Base-by-base conservation (phyloP, 2,329 filamentous ascomycete species). In the Arthroderma sp. region DNA sequence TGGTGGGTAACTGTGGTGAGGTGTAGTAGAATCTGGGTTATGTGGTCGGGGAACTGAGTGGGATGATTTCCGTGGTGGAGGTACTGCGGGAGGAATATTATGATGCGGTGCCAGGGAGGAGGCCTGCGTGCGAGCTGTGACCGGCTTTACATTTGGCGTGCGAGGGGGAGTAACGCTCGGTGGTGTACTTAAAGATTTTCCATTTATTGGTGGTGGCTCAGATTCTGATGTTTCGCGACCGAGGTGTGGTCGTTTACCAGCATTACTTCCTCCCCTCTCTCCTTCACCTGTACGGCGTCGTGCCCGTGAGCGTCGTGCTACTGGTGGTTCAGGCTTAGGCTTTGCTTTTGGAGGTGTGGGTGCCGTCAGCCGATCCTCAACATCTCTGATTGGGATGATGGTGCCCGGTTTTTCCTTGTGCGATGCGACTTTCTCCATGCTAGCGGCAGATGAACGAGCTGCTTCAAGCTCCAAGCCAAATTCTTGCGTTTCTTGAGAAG, bases 341-440 rank as follows among this genome's bases (percentile, higher is more conserved):
- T 49, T 54, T 44, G 50, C 49, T 34, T 22, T 10, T n/a, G 36
- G 11, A 4, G 15, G 10, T 3, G 32, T 34, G 11, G 11, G 8
- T 11, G 8, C 11, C 3, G 32, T 8, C 8, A 38, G 15, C 2
- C 15, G 15, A 22, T 22, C 15, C 28, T 29, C 15, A 29, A 48
- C 41, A 46, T 61, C 64, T 39, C 81, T 73, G 58, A 84, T 86
- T 4, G 85, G 85, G 11, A 85, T 87, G 55, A 87, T 80, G 22
- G 89, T 78, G 1, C 83, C 85, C 0, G 85, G 85, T 60, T 84
- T 87, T 63, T 89, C 85, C 60, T 74, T 85, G 38, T 87, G 82
- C 7, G 78, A 77, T 5, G 86, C 85, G 36, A 94, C 78, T 54
- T 91, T 83, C 31, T 78, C 71, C 39, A 91, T 81, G 57, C 83